Evolutionary conservation across 2,329 filamentous ascomycete species (phyloP).

Genomic region (Neospermospora avenae): DNA sequence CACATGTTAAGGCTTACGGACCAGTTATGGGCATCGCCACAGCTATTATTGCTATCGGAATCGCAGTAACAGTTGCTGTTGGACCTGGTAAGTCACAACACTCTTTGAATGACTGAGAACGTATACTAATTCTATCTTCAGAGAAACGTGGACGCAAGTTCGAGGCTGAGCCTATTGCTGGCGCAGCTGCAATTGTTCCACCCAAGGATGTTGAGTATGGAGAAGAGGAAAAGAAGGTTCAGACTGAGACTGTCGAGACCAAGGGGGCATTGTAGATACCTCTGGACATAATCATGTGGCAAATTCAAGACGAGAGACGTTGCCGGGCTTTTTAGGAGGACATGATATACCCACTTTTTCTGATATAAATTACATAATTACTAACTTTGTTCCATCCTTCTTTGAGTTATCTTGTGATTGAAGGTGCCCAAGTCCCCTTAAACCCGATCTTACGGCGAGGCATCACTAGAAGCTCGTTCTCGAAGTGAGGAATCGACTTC

Average conservation of each 20-base stretch:
- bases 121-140: too few relatives aligned
- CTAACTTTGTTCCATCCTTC: too few relatives aligned
- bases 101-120: too few relatives aligned
- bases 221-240: not conserved
- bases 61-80: constrained; percentile 63
- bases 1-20: constrained; percentile 65
- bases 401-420: too few relatives aligned
- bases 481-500: too few relatives aligned
- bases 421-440: too few relatives aligned
- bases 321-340: too few relatives aligned
- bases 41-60: constrained; percentile 70
- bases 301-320: not conserved
- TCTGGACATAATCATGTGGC: not conserved
- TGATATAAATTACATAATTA: too few relatives aligned
- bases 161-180: constrained; percentile 55
- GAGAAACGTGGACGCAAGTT: constrained; percentile 69
- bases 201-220: constrained; percentile 27
- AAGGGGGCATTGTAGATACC: not conserved
- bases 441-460: too few relatives aligned
- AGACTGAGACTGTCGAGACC: not conserved
- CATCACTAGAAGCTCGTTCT: too few relatives aligned
- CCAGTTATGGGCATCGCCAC: constrained; percentile 74
- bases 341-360: too few relatives aligned
- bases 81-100: constrained; percentile 46
- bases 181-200: constrained; percentile 35